phyloP scores from a whole-genome alignment of 148 eudicot species.

The Cornus suecica region DNA sequence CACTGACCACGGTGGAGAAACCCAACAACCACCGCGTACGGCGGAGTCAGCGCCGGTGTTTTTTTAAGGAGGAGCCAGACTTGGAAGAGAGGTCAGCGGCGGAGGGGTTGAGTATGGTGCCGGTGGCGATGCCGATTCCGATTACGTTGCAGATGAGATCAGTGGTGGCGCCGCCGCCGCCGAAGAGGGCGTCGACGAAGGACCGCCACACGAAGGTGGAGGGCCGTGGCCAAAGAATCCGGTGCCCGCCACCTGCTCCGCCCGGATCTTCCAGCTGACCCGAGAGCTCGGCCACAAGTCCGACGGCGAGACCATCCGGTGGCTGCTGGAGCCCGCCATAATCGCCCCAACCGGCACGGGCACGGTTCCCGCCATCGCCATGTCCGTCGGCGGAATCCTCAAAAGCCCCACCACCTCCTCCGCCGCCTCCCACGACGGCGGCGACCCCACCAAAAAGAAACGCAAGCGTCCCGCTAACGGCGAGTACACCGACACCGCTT shows the following conservation, averaged over 20 bases:
- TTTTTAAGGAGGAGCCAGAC: constrained; percentile 21
- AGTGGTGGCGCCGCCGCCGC: neutral
- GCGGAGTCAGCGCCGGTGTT: neutral
- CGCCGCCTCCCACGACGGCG: neutral
- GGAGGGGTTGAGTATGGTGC: neutral
- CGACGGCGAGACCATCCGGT: too few relatives aligned
- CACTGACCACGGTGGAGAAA: neutral
- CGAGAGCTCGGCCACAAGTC: too few relatives aligned
- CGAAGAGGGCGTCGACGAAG: constrained; percentile 24
- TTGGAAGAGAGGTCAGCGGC: constrained; percentile 3
- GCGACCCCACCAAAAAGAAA: constrained; percentile 3
- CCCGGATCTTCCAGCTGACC: too few relatives aligned
- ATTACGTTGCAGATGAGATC: constrained; percentile 8
- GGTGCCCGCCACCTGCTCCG: too few relatives aligned
- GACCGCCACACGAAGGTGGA: too few relatives aligned
- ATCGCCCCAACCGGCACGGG: constrained; percentile 55
- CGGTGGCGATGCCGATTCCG: constrained; percentile 11
- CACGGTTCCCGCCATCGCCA: too few relatives aligned
- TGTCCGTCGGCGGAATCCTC: constrained; percentile 37
- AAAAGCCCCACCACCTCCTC: constrained; percentile 34
- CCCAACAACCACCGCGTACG: neutral
- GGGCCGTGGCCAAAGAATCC: too few relatives aligned
- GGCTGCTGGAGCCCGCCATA: constrained; percentile 45
- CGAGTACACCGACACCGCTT: constrained; percentile 5
- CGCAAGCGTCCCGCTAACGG: constrained; percentile 24